Conservation (phyloP, 768 basidiomycete species). For the Boletus pseudopeckii region DNA sequence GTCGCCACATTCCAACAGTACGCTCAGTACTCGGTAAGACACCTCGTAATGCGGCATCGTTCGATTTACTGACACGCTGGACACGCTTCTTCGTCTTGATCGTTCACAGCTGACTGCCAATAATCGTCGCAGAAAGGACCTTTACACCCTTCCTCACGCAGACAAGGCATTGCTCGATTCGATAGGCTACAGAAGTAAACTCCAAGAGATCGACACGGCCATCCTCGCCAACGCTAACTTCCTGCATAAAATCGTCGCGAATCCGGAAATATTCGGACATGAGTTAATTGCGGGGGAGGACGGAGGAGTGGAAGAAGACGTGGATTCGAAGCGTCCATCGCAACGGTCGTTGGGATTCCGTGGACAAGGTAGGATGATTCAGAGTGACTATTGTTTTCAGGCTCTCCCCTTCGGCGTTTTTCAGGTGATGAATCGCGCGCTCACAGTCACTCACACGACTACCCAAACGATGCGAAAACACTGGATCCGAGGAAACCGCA, state of each 20-base stretch:
- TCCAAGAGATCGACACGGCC: constrained; percentile 75
- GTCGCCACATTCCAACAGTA: constrained; percentile 74
- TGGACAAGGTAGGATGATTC: constrained; percentile 19
- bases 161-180: constrained; percentile 67
- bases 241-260: constrained; percentile 64
- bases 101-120: constrained; percentile 50
- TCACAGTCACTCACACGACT: constrained; percentile 37
- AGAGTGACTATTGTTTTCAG: constrained; percentile 21
- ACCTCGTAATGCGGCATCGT: neutral
- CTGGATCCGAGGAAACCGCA: constrained; percentile 11
- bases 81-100: neutral
- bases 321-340: neutral
- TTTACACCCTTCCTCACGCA: constrained; percentile 61
- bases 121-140: constrained; percentile 70
- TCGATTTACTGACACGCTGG: neutral
- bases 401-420: neutral
- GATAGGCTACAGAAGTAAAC: constrained; percentile 75
- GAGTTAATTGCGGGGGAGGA: constrained; percentile 26
- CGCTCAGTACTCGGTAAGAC: constrained; percentile 55
- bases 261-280: constrained; percentile 79
- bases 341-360: neutral
- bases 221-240: constrained; percentile 81
- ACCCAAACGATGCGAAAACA: constrained; percentile 10
- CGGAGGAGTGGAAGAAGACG: constrained; percentile 13
- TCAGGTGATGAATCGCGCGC: constrained; percentile 30